These are phyloP conservation scores for Drechslera avenae DNA, from an alignment of 2,329 filamentous ascomycete genomes.

Conservation along the genomic window DNA sequence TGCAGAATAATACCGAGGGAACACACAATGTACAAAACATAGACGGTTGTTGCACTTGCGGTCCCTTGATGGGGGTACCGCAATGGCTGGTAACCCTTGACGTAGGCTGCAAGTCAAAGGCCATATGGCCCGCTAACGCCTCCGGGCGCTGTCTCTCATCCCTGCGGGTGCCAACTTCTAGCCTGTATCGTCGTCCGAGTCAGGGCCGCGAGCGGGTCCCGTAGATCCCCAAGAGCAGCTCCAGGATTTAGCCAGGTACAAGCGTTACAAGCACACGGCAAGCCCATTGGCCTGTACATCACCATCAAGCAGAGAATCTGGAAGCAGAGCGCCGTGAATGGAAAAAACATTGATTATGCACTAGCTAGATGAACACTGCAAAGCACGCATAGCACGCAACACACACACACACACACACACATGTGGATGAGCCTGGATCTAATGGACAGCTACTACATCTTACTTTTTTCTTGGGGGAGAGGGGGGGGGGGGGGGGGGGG, in stretches of 20 bases:
- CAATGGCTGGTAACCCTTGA: conserved; percentile 6
- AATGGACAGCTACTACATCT: no score
- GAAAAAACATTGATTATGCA: no score
- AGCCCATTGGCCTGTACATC: no score
- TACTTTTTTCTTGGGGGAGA: not conserved
- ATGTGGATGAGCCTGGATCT: no score
- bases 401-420: no score
- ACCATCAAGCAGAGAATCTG: no score
- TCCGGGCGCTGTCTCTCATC: conserved; percentile 1
- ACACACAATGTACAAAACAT: conserved; percentile 4
- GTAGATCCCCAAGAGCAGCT: conserved; percentile 6
- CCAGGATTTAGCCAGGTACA: conserved; percentile 8
- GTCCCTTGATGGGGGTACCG: conserved; percentile 8
- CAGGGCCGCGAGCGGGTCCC: conserved; percentile 4
- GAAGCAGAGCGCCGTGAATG: no score
- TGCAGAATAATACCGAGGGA: no score
- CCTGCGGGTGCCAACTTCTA: not conserved
- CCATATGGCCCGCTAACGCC: conserved; percentile 6
- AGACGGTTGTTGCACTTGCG: conserved; percentile 1
- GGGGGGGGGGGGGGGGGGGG: no score
- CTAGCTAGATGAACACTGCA: no score
- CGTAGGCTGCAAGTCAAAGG: not conserved
- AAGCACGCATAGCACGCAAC: no score
- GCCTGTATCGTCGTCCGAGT: conserved; percentile 3
- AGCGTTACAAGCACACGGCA: conserved; percentile 1